Evolutionary conservation across 139 green algal genomes (phyloP).

Genomic region (Chlamydomonas schloesseri): DNA sequence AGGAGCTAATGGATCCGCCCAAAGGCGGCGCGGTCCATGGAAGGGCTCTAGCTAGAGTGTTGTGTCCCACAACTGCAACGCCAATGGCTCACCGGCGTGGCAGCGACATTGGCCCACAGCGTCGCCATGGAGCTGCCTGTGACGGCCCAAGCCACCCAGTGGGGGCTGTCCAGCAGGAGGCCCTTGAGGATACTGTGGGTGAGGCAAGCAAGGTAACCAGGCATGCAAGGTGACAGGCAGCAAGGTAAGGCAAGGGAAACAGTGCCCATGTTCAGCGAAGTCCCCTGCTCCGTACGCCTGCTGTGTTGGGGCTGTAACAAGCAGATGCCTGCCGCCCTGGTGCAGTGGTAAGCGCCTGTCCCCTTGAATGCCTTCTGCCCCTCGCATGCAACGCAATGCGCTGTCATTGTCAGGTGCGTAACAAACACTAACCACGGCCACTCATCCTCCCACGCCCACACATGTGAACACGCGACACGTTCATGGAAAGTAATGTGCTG

Average conservation of each 20-base stretch:
- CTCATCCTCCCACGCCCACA: not conserved
- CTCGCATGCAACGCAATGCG: not conserved
- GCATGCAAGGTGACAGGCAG: too few relatives aligned
- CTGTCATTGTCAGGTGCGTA: not conserved
- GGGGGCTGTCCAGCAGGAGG: slow-evolving; percentile 30
- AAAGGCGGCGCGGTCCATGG: not conserved
- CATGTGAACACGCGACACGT: too few relatives aligned
- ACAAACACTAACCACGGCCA: not conserved
- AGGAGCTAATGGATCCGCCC: slow-evolving; percentile 4
- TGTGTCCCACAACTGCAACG: not conserved
- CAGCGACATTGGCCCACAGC: slow-evolving; percentile 22
- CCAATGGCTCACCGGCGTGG: slow-evolving; percentile 8
- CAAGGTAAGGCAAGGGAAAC: not conserved
- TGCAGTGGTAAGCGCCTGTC: slow-evolving; percentile 16
- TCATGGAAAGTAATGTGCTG: not conserved
- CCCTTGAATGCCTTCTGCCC: not conserved
- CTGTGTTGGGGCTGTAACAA: not conserved
- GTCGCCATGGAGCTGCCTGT: slow-evolving; percentile 34
- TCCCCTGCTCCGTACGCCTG: too few relatives aligned
- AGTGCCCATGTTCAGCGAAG: not conserved
- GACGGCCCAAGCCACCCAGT: slow-evolving; percentile 25
- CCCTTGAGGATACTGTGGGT: slow-evolving; percentile 12
- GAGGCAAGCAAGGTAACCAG: not conserved
- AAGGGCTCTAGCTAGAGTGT: not conserved
- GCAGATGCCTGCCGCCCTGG: not conserved